These are phyloP conservation scores for Diplodia mutila DNA, from an alignment of 2,329 filamentous ascomycete species.

Conservation along the genomic window DNA sequence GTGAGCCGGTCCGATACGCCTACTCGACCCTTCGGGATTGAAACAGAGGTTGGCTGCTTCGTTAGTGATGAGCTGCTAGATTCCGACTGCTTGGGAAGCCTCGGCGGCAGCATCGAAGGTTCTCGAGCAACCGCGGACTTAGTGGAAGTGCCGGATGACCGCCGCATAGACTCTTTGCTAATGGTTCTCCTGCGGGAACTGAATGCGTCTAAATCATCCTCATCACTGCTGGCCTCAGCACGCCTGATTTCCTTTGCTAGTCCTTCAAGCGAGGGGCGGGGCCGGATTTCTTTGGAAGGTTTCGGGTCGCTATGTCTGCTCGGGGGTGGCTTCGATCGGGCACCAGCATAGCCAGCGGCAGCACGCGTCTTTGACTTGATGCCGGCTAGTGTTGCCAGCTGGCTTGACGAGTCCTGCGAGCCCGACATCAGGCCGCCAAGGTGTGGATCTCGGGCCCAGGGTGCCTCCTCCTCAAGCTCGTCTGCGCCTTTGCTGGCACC, in stretches of 20 bases:
- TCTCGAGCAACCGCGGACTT: slow-evolving; percentile 3
- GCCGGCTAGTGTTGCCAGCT: slow-evolving; percentile 30
- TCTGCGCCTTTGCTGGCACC: background rate
- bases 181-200: slow-evolving; percentile 1
- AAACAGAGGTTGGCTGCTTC: background rate
- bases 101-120: slow-evolving; percentile 17
- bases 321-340: background rate
- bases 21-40: background rate
- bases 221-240: slow-evolving; percentile 2
- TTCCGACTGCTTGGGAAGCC: background rate
- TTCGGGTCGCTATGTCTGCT: background rate
- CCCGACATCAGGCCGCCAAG: slow-evolving; percentile 42
- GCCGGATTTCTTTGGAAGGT: background rate
- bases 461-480: slow-evolving; percentile 31
- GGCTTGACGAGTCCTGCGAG: slow-evolving; percentile 29
- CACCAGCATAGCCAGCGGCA: slow-evolving; percentile 22
- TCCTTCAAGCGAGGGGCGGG: slow-evolving; percentile 4
- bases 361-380: slow-evolving; percentile 25
- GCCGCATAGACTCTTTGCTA: slow-evolving; percentile 1
- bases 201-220: slow-evolving; percentile 31
- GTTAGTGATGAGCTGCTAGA: background rate
- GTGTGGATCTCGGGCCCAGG: slow-evolving; percentile 37
- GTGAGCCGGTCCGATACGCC: background rate
- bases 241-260: slow-evolving; percentile 24
- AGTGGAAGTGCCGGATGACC: background rate